Conservation (phyloP, 192 early-diverging fungal species). For the Phlyctochytrium bullatum region DNA sequence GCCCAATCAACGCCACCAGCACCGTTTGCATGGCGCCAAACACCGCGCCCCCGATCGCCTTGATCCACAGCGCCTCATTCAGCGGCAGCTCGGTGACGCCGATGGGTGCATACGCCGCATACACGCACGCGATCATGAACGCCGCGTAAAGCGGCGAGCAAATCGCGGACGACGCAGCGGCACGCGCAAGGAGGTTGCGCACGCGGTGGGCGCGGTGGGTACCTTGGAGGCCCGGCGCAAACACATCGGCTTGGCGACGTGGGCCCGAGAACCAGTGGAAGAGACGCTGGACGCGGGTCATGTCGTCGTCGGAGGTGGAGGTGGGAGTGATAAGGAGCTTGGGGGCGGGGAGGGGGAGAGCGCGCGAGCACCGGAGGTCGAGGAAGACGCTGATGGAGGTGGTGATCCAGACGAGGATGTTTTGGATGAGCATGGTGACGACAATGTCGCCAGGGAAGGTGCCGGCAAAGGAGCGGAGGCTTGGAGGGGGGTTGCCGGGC, state of each 20-base stretch:
- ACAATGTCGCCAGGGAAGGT: constrained; percentile 6
- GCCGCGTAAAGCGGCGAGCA: background rate
- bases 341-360: background rate
- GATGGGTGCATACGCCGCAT: background rate
- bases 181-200: background rate
- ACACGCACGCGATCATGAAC: background rate
- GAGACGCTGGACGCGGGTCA: constrained; percentile 2
- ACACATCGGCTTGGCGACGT: background rate
- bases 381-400: background rate
- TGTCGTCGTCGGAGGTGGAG: background rate
- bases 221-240: background rate
- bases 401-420: background rate
- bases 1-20: background rate
- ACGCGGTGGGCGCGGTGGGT: background rate
- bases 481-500: background rate
- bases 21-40: background rate
- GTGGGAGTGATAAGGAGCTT: background rate
- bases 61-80: background rate
- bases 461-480: background rate
- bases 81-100: background rate
- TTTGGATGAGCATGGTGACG: constrained; percentile 5
- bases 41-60: background rate
- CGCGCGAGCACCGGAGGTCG: background rate
- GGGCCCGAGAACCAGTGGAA: constrained; percentile 1
- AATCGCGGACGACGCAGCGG: background rate